Percentiles rank a stretch among this genome's conserved stretches.
These are phyloP conservation scores for Microsporum ferrugineum DNA, from an alignment of 2,329 filamentous ascomycete species.

Conservation along the genomic window DNA sequence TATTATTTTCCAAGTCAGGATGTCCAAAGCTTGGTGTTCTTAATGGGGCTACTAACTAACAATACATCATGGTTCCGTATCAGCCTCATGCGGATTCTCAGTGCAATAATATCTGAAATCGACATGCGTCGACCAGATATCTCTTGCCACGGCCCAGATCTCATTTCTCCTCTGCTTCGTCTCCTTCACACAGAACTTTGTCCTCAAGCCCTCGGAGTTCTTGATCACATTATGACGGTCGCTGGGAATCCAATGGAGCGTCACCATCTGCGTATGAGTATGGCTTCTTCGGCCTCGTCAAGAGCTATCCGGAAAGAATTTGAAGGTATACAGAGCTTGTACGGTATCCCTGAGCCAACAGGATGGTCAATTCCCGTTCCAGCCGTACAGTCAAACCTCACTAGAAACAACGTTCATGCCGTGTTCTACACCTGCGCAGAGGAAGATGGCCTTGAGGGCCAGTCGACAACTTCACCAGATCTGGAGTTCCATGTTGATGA, in stretches of 20 bases:
- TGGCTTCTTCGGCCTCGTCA: constrained; percentile 72
- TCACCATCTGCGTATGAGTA: constrained; percentile 93
- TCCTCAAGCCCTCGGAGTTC: constrained; percentile 77
- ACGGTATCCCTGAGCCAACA: constrained; percentile 89
- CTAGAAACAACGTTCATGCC: constrained; percentile 83
- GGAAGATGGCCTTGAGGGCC: constrained; percentile 47
- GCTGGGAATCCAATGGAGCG: constrained; percentile 85
- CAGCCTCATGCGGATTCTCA: constrained; percentile 83
- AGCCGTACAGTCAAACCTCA: constrained; percentile 75
- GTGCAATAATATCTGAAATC: constrained; percentile 72
- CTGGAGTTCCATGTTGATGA: constrained; percentile 91
- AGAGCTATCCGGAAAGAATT: constrained; percentile 85
- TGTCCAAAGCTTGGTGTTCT: constrained; percentile 73
- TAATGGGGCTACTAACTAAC: constrained; percentile 87
- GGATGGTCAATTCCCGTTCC: constrained; percentile 95
- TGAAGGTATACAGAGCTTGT: constrained; percentile 83
- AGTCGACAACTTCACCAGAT: constrained; percentile 56
- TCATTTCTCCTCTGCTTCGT: constrained; percentile 83
- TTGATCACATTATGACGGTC: constrained; percentile 93
- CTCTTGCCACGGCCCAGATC: constrained; percentile 78
- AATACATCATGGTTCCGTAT: constrained; percentile 79
- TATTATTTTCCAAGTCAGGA: constrained; percentile 74
- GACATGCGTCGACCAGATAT: constrained; percentile 90
- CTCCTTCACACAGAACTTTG: constrained; percentile 88
- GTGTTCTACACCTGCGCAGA: constrained; percentile 90